Evolutionary conservation across 2,329 filamentous ascomycete species (phyloP).

Genomic region (Coniochaeta prunicola): DNA sequence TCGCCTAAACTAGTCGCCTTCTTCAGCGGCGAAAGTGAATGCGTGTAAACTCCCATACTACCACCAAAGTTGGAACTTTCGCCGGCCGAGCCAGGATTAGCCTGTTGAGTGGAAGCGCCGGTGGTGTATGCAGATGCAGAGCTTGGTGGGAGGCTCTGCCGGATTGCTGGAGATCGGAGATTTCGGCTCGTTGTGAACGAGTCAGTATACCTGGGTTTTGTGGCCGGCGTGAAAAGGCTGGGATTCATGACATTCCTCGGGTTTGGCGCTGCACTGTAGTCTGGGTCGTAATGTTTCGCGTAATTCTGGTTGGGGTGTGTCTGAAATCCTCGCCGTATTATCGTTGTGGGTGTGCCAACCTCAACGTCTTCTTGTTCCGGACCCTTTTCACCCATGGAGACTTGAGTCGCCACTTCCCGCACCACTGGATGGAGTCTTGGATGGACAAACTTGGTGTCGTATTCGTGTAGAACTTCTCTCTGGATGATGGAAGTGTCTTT

Average conservation of each 20-base stretch:
- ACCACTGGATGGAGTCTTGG: constrained; percentile 79
- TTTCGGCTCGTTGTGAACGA: constrained; percentile 16
- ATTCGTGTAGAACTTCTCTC: constrained; percentile 88
- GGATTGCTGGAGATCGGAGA: constrained; percentile 9
- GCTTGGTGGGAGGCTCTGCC: not conserved
- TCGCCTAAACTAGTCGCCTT: constrained; percentile 63
- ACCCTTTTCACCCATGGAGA: constrained; percentile 41
- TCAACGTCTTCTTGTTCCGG: constrained; percentile 36
- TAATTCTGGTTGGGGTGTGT: constrained; percentile 82
- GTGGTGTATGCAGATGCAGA: not conserved
- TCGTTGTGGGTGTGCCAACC: constrained; percentile 46
- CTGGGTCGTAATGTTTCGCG: constrained; percentile 62
- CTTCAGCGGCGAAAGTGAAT: constrained; percentile 75
- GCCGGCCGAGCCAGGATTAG: not conserved
- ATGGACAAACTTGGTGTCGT: constrained; percentile 92
- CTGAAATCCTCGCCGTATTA: constrained; percentile 69
- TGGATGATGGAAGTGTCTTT: constrained; percentile 82
- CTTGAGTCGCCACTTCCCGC: constrained; percentile 72
- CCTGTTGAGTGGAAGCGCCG: not conserved
- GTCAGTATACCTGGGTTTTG: constrained; percentile 22
- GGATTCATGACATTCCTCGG: constrained; percentile 29
- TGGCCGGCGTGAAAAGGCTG: constrained; percentile 35
- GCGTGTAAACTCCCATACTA: constrained; percentile 71
- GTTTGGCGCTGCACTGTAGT: constrained; percentile 33
- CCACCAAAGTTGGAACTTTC: constrained; percentile 48